phyloP scores from a whole-genome alignment of 2,329 filamentous ascomycete species.

The Nannizziopsis barbatae region DNA sequence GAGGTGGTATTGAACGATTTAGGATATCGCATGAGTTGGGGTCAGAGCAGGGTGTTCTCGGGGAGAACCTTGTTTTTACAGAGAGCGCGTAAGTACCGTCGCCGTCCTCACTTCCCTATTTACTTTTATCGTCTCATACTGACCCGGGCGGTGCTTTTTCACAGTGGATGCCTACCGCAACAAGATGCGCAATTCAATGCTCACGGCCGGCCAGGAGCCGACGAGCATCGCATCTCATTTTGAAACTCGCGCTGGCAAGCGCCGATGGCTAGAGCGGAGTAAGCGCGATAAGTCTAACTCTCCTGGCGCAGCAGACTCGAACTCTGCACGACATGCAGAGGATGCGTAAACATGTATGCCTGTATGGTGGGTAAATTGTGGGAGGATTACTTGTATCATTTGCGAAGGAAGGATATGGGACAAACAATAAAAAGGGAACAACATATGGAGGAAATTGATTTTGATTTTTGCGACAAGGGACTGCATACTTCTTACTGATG shows the following conservation, averaged over 20 bases:
- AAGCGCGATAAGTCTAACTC: constrained; percentile 15
- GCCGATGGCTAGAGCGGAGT: constrained; percentile 18
- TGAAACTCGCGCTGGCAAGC: constrained; percentile 52
- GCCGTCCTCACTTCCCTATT: not conserved
- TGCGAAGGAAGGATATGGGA: too few relatives aligned
- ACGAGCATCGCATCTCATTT: constrained; percentile 68
- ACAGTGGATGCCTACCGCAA: constrained; percentile 87
- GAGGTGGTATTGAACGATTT: constrained; percentile 89
- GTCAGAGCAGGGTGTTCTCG: constrained; percentile 84
- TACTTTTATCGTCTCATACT: not conserved
- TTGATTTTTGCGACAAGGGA: too few relatives aligned
- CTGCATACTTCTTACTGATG: too few relatives aligned
- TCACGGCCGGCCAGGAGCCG: constrained; percentile 65
- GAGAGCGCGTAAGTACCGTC: constrained; percentile 62
- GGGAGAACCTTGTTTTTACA: constrained; percentile 79
- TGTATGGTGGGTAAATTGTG: too few relatives aligned
- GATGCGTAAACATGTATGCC: constrained; percentile 25
- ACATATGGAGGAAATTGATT: too few relatives aligned
- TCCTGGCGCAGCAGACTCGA: constrained; percentile 18
- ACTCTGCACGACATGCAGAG: constrained; percentile 27
- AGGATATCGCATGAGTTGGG: constrained; percentile 92
- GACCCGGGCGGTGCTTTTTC: not conserved
- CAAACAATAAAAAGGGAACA: too few relatives aligned
- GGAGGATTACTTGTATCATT: too few relatives aligned
- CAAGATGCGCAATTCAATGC: constrained; percentile 75